These are phyloP conservation scores for Alternaria triticina DNA, from an alignment of 2,329 filamentous ascomycete genomes.

Conservation along the genomic window DNA sequence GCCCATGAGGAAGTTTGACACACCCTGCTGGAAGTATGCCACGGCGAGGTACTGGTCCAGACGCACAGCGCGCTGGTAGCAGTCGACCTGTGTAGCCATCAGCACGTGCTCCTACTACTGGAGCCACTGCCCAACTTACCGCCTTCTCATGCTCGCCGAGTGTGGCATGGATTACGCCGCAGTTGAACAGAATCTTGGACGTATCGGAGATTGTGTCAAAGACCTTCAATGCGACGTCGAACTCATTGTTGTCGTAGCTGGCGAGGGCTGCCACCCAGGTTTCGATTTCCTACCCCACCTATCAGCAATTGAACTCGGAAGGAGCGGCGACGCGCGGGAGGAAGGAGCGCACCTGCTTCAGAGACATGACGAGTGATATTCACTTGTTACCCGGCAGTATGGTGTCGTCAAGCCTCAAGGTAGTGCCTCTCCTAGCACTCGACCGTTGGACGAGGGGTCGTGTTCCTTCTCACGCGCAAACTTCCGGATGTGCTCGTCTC, in stretches of 20 bases:
- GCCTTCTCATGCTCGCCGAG: conserved; percentile 95
- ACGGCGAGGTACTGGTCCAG: conserved; percentile 96
- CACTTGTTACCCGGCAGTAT: conserved; percentile 49
- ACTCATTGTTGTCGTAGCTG: conserved; percentile 97
- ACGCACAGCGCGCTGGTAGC: conserved; percentile 88
- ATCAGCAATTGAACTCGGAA: conserved; percentile 35
- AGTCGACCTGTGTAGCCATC: conserved; percentile 73
- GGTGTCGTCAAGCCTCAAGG: conserved; percentile 48
- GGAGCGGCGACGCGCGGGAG: conserved; percentile 8
- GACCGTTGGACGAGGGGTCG: conserved; percentile 27
- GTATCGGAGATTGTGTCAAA: conserved; percentile 92
- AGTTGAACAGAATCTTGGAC: conserved; percentile 98
- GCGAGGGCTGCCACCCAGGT: conserved; percentile 93
- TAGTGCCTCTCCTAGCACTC: conserved; percentile 30
- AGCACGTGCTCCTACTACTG: conserved; percentile 19
- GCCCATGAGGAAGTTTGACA: conserved; percentile 95
- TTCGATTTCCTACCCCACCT: conserved; percentile 82
- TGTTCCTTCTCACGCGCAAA: conserved; percentile 29
- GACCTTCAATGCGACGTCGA: conserved; percentile 82
- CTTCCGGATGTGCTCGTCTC: conserved; percentile 20
- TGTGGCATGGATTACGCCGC: conserved; percentile 96
- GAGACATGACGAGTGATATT: conserved; percentile 53
- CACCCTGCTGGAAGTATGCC: conserved; percentile 97
- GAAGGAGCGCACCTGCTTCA: conserved; percentile 52
- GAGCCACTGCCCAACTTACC: conserved; percentile 60